A percentile compares a stretch with the other conserved stretches of the same genome.
These are phyloP conservation scores for Lipomyces sp. DNA, from an alignment of 805 yeast genomes.

Conservation along the genomic window DNA sequence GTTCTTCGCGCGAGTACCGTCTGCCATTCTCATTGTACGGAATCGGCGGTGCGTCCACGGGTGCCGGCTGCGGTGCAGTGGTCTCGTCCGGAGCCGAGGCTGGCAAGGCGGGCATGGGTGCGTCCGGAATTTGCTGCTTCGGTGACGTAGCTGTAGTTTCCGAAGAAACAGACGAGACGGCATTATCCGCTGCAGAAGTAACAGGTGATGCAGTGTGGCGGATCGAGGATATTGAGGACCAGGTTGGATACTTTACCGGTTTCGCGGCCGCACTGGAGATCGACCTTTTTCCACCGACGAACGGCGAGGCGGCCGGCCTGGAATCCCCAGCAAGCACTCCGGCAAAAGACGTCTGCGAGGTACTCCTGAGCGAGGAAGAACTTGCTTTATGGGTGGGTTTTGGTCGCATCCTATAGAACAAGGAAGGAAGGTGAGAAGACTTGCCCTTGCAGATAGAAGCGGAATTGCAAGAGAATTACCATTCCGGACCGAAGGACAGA, in stretches of 20 bases:
- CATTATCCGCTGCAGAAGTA: background rate
- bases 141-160: background rate
- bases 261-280: conserved; percentile 1
- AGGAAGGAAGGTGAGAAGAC: no score
- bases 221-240: conserved; percentile 9
- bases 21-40: conserved; percentile 19
- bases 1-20: conserved; percentile 21
- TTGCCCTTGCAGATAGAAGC: background rate
- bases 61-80: background rate
- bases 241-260: conserved; percentile 7
- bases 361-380: background rate
- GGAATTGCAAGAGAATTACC: conserved; percentile 29
- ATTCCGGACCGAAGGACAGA: conserved; percentile 36
- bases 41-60: conserved; percentile 11
- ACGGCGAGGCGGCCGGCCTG: background rate
- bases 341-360: background rate
- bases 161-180: background rate
- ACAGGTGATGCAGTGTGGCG: background rate
- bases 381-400: conserved; percentile 10
- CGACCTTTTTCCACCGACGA: background rate
- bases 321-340: background rate
- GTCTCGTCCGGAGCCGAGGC: background rate
- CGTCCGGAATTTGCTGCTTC: background rate
- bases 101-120: background rate
- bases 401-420: conserved; percentile 17